Conservation (phyloP, 805 yeast species). For the Candida hungchunana region DNA sequence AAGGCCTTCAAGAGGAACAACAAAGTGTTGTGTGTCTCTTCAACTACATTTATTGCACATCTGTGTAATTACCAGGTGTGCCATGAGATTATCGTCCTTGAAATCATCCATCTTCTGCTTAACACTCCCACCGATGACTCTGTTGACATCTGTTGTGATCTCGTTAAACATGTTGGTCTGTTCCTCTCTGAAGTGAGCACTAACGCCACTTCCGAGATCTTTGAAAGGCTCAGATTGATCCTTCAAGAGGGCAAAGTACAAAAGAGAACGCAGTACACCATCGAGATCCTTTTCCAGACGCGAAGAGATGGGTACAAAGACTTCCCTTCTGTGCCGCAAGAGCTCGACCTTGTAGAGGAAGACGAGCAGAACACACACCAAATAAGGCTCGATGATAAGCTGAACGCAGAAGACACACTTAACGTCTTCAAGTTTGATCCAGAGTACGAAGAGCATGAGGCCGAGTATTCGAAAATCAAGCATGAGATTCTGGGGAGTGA, state of each 20-base stretch:
- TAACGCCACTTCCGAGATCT: slow-evolving; percentile 45
- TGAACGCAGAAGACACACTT: slow-evolving; percentile 42
- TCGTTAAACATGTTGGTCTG: slow-evolving; percentile 52
- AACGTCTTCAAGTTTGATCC: slow-evolving; percentile 50
- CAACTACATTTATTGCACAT: slow-evolving; percentile 52
- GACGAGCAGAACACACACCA: slow-evolving; percentile 57
- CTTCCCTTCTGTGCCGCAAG: slow-evolving; percentile 37
- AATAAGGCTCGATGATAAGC: slow-evolving; percentile 48
- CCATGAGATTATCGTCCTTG: slow-evolving; percentile 50
- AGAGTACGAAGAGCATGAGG: slow-evolving; percentile 47
- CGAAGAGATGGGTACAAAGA: slow-evolving; percentile 41
- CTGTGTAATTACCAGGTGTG: slow-evolving; percentile 60
- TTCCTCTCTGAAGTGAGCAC: slow-evolving; percentile 40
- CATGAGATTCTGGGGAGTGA: slow-evolving; percentile 25
- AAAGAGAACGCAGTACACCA: slow-evolving; percentile 38
- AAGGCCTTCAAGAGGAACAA: slow-evolving; percentile 46
- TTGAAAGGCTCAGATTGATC: slow-evolving; percentile 56
- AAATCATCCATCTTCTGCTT: slow-evolving; percentile 45
- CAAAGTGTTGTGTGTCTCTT: slow-evolving; percentile 37
- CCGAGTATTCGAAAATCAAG: slow-evolving; percentile 38
- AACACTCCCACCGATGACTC: slow-evolving; percentile 49
- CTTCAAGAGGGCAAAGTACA: slow-evolving; percentile 50
- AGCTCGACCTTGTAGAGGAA: slow-evolving; percentile 58
- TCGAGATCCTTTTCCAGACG: slow-evolving; percentile 49
- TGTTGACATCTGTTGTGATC: slow-evolving; percentile 47